Evolutionary conservation across 2,329 filamentous ascomycete genomes (phyloP).

Genomic region (Corinectria fuckeliana): DNA sequence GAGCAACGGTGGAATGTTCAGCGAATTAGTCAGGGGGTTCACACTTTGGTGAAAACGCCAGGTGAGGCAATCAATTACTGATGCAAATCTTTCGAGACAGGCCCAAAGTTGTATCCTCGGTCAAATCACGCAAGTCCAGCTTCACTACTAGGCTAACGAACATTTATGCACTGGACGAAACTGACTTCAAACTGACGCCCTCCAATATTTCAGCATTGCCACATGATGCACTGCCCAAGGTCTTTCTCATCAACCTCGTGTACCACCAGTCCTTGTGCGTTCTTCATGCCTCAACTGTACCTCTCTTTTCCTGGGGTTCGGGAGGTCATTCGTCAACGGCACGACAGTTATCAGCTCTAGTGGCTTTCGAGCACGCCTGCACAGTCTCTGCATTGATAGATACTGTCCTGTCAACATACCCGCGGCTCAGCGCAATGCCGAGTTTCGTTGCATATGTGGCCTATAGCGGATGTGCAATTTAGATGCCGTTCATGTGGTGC

Average conservation of each 20-base stretch:
- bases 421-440: conserved; percentile 6
- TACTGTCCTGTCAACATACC: neutral
- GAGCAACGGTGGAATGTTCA: conserved; percentile 8
- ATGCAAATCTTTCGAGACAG: neutral
- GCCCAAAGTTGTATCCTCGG: conserved; percentile 10
- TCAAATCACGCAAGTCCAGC: neutral
- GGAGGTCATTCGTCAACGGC: conserved; percentile 12
- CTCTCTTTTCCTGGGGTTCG: conserved; percentile 28
- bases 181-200: conserved; percentile 2
- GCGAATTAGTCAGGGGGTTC: conserved; percentile 14
- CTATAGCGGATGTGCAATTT: conserved; percentile 31
- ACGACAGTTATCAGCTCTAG: conserved; percentile 30
- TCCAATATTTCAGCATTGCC: neutral
- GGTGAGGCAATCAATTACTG: no score
- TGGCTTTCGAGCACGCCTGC: conserved; percentile 29
- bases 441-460: conserved; percentile 31
- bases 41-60: conserved; percentile 13
- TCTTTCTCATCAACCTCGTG: conserved; percentile 15
- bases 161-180: conserved; percentile 13
- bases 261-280: conserved; percentile 30
- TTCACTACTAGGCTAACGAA: neutral
- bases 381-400: conserved; percentile 20
- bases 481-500: conserved; percentile 35
- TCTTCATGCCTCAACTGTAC: conserved; percentile 31
- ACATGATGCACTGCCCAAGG: neutral